Evolutionary conservation across 2,329 filamentous ascomycete species (phyloP), one percentile per base, ranked within the genome.

Genomic region (Aureobasidium sp.): DNA sequence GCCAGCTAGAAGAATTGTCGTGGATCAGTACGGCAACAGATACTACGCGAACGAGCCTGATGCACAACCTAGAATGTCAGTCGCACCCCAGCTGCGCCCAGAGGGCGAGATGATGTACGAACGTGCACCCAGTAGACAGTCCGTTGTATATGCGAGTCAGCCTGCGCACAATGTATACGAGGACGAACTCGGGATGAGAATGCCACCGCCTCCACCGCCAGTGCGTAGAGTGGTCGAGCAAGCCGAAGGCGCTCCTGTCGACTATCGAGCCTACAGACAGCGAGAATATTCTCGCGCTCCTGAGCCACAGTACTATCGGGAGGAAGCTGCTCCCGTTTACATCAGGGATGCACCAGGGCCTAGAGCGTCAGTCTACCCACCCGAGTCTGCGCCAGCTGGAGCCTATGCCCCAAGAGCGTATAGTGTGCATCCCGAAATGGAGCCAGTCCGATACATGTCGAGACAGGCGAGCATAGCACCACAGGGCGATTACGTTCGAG

Each of bases 21-120:
- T 95, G 60, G 92, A 97, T 74, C 85, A 89, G 64, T 90, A 86
- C 73, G 91, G 91, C 44, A 89, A 90, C 71, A 85, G 90, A 71
- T 97, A 92, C 75, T 83, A 85, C 65, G 48, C 61, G 31, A 78
- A 79, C 45, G 74, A 81, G 6, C 72, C 77, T 40, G 60, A 71
- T 66, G 67, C 58, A 29, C 24, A 64, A 19, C 69, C 79, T 22
- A 75, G 82, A 50, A 82, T 82, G 54, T 85, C 84, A 8, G 77
- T 81, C 17, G 82, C 80, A 5, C 79, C 82, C 44, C 76, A 80
- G 39, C 70, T 69, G 11, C 52, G 53, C 14, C 35, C 54, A 5
- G 61, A 62, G 35, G 12, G 19, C 14, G 61, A 60, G 19, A 15
- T 33, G 33, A 72, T 75, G 62, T 76, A 91, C 67, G 89, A 93